A percentile compares a stretch with the other conserved stretches of the same genome.
Conservation (phyloP, 2,329 filamentous ascomycete genomes). For the Penicillium frequentans region DNA sequence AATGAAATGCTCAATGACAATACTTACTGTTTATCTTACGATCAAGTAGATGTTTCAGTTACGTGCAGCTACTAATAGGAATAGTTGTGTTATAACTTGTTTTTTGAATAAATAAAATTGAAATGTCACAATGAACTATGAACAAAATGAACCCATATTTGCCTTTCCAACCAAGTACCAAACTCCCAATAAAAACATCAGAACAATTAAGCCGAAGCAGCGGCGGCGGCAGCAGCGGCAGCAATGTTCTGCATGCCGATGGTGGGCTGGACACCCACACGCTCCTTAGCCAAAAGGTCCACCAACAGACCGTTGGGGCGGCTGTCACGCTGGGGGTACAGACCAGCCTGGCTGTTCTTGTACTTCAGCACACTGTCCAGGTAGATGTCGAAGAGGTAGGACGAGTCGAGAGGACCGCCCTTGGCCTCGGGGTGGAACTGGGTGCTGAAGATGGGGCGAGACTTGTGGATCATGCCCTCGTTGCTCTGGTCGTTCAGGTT, state of each 20-base stretch:
- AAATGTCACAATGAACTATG: slow-evolving; percentile 16
- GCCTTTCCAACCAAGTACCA: slow-evolving; percentile 12
- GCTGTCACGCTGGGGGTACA: slow-evolving; percentile 74
- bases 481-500: slow-evolving; percentile 98
- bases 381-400: slow-evolving; percentile 96
- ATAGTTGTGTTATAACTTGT: background rate
- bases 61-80: background rate
- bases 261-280: slow-evolving; percentile 81
- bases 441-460: slow-evolving; percentile 94
- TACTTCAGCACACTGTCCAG: slow-evolving; percentile 84
- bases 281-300: slow-evolving; percentile 89
- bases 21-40: background rate
- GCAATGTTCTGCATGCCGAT: slow-evolving; percentile 52
- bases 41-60: background rate
- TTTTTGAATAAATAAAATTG: background rate
- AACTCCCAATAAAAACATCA: slow-evolving; percentile 12
- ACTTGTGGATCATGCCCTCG: slow-evolving; percentile 93
- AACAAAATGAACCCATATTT: slow-evolving; percentile 11
- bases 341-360: slow-evolving; percentile 77
- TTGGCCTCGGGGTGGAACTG: slow-evolving; percentile 99
- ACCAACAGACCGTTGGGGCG: slow-evolving; percentile 83
- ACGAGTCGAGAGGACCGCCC: slow-evolving; percentile 92
- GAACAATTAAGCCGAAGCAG: slow-evolving; percentile 26
- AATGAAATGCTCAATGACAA: background rate
- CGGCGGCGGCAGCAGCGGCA: slow-evolving; percentile 33